These are phyloP conservation scores for Przewalskia tangutica DNA, from an alignment of 257 asterid genomes.

Conservation along the genomic window DNA sequence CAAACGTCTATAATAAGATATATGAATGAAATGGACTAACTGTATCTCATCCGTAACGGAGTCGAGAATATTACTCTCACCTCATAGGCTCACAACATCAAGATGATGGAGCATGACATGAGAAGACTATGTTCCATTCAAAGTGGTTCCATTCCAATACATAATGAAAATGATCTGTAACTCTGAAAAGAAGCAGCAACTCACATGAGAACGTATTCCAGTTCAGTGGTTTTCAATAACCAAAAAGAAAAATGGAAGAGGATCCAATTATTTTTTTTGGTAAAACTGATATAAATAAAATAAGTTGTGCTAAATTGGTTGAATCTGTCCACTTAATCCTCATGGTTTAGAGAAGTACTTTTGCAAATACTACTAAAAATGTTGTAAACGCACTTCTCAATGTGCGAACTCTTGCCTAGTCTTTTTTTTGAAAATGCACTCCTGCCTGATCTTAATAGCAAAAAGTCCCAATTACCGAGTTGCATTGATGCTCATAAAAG, in stretches of 20 bases:
- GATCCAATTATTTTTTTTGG: not conserved
- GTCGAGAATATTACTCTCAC: slow-evolving; percentile 3
- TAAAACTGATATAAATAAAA: not conserved
- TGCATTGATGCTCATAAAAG: not conserved
- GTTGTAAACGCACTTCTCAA: not conserved
- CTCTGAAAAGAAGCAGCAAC: slow-evolving; percentile 2
- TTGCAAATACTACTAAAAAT: not conserved
- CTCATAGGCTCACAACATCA: not conserved
- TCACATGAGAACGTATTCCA: slow-evolving; percentile 1
- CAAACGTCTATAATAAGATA: not conserved
- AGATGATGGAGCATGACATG: slow-evolving; percentile 1
- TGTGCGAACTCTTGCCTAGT: not conserved
- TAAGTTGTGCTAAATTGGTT: not conserved
- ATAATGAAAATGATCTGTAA: slow-evolving; percentile 3
- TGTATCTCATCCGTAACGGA: not conserved
- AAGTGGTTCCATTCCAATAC: slow-evolving; percentile 3
- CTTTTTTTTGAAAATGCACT: not conserved
- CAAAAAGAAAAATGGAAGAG: not conserved
- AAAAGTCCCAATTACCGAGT: not conserved
- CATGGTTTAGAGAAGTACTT: not conserved
- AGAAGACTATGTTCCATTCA: slow-evolving; percentile 1
- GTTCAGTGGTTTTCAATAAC: not conserved
- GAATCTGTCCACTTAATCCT: not conserved
- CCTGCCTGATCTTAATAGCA: not conserved
- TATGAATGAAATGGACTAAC: not conserved